Evolutionary conservation across 768 basidiomycete species (phyloP).

Genomic region (Russula ochroleuca): DNA sequence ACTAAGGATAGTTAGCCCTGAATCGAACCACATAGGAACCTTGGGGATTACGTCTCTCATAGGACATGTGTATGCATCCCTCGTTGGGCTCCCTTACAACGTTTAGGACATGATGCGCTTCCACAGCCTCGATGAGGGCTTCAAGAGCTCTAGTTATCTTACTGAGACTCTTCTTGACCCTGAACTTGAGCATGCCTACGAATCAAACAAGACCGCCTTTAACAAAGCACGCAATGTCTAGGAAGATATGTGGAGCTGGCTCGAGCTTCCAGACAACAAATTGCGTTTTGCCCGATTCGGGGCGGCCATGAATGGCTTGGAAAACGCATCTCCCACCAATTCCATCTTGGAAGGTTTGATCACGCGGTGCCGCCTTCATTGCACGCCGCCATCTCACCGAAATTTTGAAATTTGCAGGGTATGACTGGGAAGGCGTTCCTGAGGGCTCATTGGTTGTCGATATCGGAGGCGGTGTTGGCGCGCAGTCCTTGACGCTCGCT

Average conservation of each 20-base stretch:
- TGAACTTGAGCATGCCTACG: too few relatives aligned
- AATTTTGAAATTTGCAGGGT: neutral
- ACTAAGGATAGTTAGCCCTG: constrained; percentile 5
- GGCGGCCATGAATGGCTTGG: neutral
- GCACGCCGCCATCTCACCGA: neutral
- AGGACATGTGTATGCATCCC: too few relatives aligned
- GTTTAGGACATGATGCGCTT: too few relatives aligned
- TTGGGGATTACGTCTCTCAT: constrained; percentile 16
- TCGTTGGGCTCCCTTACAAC: too few relatives aligned
- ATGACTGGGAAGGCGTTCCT: constrained; percentile 6
- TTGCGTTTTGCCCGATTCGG: constrained; percentile 6
- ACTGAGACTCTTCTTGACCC: too few relatives aligned
- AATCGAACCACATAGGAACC: constrained; percentile 13
- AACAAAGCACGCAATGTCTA: neutral
- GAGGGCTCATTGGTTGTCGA: constrained; percentile 17
- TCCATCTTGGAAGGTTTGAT: constrained; percentile 8
- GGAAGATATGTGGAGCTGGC: neutral
- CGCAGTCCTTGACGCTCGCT: constrained; percentile 17
- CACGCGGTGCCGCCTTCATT: too few relatives aligned
- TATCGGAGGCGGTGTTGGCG: constrained; percentile 14
- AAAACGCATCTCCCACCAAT: neutral
- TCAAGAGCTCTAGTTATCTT: too few relatives aligned
- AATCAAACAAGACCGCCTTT: too few relatives aligned
- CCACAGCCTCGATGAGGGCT: too few relatives aligned
- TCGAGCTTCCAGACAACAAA: constrained; percentile 9